Evolutionary conservation across 2,329 filamentous ascomycete species (phyloP).

Genomic region (Apiospora marii): DNA sequence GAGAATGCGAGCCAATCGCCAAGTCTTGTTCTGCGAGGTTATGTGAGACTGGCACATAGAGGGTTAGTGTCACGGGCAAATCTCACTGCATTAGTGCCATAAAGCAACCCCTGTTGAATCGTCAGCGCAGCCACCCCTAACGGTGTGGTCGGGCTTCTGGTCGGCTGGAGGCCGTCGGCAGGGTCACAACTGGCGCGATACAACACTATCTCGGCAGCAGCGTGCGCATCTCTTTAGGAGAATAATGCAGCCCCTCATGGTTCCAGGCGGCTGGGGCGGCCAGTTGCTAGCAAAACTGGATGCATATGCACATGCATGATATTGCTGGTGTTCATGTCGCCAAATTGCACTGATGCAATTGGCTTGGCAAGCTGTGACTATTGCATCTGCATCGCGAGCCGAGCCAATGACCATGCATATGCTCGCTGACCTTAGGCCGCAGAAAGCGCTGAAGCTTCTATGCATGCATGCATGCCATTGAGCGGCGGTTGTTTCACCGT

Average conservation of each 20-base stretch:
- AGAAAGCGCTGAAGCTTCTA: background rate
- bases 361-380: background rate
- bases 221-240: background rate
- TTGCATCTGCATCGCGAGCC: background rate
- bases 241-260: background rate
- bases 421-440: background rate
- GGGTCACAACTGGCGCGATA: background rate
- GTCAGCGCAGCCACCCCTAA: constrained; percentile 14
- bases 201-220: background rate
- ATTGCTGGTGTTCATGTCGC: background rate
- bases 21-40: background rate
- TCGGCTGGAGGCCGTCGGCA: background rate
- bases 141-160: background rate
- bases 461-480: background rate
- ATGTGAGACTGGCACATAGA: background rate
- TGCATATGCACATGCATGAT: background rate
- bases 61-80: constrained; percentile 1
- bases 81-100: constrained; percentile 21
- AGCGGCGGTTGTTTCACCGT: background rate
- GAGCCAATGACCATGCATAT: background rate
- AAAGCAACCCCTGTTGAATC: background rate
- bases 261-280: background rate
- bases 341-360: background rate
- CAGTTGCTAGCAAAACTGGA: background rate
- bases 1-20: background rate